Percentiles rank a stretch among this genome's conserved stretches.
These are phyloP conservation scores for Linnemannia schmuckeri DNA, from an alignment of 192 early-diverging fungal genomes.

Conservation along the genomic window DNA sequence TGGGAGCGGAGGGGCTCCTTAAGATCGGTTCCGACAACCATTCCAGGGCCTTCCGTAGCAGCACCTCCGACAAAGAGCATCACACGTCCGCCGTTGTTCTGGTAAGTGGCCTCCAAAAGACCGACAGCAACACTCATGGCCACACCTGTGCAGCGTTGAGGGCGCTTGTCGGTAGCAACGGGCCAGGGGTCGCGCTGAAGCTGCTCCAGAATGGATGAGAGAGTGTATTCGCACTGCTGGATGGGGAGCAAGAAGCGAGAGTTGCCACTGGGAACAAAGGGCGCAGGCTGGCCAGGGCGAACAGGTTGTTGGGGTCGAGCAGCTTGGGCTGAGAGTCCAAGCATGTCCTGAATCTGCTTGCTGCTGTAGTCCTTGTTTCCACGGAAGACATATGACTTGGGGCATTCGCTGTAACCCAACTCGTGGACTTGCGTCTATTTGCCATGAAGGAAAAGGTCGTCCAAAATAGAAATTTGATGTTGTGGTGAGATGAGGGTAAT, in stretches of 20 bases:
- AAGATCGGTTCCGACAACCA: conserved; percentile 95
- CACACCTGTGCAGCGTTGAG: conserved; percentile 94
- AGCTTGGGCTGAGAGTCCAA: conserved; percentile 77
- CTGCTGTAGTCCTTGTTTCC: conserved; percentile 96
- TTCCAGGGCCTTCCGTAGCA: conserved; percentile 95
- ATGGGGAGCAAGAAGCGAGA: conserved; percentile 91
- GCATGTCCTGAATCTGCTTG: conserved; percentile 98
- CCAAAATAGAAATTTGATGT: not conserved
- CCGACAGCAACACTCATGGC: conserved; percentile 94
- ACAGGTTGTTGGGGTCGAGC: conserved; percentile 63
- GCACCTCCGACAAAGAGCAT: conserved; percentile 97
- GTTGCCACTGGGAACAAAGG: conserved; percentile 27
- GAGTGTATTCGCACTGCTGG: conserved; percentile 95
- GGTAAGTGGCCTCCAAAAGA: conserved; percentile 94
- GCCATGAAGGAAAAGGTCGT: not conserved
- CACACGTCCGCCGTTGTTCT: conserved; percentile 92
- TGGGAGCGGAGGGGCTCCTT: conserved; percentile 96
- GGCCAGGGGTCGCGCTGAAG: conserved; percentile 99
- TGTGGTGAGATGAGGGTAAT: not conserved
- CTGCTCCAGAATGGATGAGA: conserved; percentile 96
- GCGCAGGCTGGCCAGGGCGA: conserved; percentile 59
- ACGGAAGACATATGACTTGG: conserved; percentile 98
- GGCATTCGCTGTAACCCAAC: conserved; percentile 94
- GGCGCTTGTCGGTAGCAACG: conserved; percentile 90
- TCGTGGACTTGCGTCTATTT: conserved; percentile 93